Evolutionary conservation across 345 rosid genomes (phyloP).

Genomic region (Barbarea vulgaris): DNA sequence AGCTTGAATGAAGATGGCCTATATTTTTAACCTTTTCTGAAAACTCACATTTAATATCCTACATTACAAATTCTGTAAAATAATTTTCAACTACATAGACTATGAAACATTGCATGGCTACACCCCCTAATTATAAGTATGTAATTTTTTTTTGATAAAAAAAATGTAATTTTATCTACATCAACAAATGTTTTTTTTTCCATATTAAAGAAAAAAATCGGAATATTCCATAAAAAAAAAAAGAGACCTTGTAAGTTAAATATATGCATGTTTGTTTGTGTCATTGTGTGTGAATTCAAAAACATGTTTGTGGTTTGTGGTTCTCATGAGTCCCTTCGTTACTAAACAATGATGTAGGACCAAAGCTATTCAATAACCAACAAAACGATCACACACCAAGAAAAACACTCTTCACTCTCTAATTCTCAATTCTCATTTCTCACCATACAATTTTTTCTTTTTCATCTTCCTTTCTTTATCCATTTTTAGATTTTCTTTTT

Average conservation of each 20-base stretch:
- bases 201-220: not conserved
- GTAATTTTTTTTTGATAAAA: too few species aligned
- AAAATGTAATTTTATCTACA: too few species aligned
- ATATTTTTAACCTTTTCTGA: too few species aligned
- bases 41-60: not conserved
- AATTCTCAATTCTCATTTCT: conserved; percentile 30
- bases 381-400: conserved; percentile 44
- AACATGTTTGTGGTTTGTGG: conserved; percentile 16
- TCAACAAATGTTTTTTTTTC: too few species aligned
- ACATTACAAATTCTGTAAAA: too few species aligned
- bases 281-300: conserved; percentile 1
- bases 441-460: conserved; percentile 37
- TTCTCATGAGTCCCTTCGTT: conserved; percentile 9
- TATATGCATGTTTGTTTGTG: conserved; percentile 9
- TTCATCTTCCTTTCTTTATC: conserved; percentile 15
- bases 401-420: conserved; percentile 34
- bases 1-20: not conserved
- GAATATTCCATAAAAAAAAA: not conserved
- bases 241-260: not conserved
- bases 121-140: too few species aligned
- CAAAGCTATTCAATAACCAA: conserved; percentile 40
- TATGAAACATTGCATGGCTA: too few species aligned
- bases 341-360: conserved; percentile 36
- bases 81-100: too few species aligned
- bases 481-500: conserved; percentile 19